phyloP scores from a whole-genome alignment of 108 stramenopile genomes.

The Fistulifera pelliculosa region DNA sequence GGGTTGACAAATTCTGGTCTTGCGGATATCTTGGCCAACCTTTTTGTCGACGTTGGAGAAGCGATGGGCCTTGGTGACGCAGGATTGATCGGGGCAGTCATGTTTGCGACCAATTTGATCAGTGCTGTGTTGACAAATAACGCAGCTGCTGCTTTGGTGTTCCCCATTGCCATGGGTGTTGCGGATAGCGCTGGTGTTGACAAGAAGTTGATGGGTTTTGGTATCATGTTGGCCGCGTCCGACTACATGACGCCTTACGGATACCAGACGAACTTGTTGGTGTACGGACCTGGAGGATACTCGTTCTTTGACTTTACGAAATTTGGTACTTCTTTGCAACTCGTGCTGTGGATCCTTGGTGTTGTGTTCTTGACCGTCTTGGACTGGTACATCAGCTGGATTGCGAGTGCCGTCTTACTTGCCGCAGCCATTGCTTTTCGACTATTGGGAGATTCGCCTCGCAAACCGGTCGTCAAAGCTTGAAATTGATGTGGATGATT shows the following conservation, averaged over 20 bases:
- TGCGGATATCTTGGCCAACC: conserved; percentile 30
- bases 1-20: conserved; percentile 49
- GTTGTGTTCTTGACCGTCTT: conserved; percentile 16
- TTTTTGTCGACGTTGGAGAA: conserved; percentile 19
- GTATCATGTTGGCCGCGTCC: conserved; percentile 45
- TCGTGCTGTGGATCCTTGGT: conserved; percentile 53
- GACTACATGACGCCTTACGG: conserved; percentile 55
- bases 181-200: conserved; percentile 36
- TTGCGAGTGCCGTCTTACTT: not conserved
- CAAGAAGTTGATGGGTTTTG: conserved; percentile 30
- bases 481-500: no score
- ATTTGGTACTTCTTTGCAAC: conserved; percentile 47
- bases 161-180: conserved; percentile 50
- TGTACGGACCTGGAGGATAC: conserved; percentile 59
- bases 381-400: conserved; percentile 10
- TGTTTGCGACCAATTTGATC: conserved; percentile 46
- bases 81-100: conserved; percentile 46
- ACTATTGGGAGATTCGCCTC: not conserved
- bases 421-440: not conserved
- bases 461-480: no score
- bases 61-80: conserved; percentile 30
- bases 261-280: conserved; percentile 43
- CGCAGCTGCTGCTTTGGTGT: conserved; percentile 55
- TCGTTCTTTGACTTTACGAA: conserved; percentile 33
- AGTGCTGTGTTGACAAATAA: conserved; percentile 53